Evolutionary conservation across 768 basidiomycete genomes (phyloP).

Genomic region (Mycena haematopus): DNA sequence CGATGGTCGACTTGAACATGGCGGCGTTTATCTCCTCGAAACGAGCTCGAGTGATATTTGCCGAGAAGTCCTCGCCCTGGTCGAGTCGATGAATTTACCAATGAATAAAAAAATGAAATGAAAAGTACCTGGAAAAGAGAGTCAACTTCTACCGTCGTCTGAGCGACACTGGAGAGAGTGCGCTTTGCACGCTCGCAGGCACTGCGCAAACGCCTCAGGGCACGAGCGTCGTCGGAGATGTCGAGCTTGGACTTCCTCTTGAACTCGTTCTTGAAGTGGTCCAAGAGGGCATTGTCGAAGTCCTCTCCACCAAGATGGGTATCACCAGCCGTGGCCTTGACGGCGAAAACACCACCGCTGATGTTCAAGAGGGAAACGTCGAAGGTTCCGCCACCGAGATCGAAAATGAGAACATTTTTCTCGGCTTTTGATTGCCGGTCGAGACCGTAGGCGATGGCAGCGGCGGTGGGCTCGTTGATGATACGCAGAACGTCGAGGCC

Average conservation of each 20-base stretch:
- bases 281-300: conserved; percentile 97
- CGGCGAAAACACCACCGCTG: conserved; percentile 97
- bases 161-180: conserved; percentile 96
- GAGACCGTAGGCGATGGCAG: conserved; percentile 98
- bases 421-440: conserved; percentile 94
- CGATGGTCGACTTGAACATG: conserved; percentile 96
- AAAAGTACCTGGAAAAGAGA: conserved; percentile 87
- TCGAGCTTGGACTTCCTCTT: conserved; percentile 97
- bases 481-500: conserved; percentile 99
- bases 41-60: conserved; percentile 98
- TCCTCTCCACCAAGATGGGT: conserved; percentile 99
- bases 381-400: conserved; percentile 99
- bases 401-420: conserved; percentile 99
- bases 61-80: conserved; percentile 96
- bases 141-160: conserved; percentile 99
- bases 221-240: conserved; percentile 96
- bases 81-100: conserved; percentile 16
- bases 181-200: conserved; percentile 99
- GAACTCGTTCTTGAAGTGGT: conserved; percentile 99
- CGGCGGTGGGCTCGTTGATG: conserved; percentile 99
- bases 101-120: background rate
- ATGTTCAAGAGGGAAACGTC: conserved; percentile 99
- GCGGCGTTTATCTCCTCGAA: conserved; percentile 99
- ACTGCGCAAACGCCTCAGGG: conserved; percentile 91
- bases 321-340: conserved; percentile 99